Base-by-base conservation (phyloP, 2,329 filamentous ascomycete genomes). In the Stagonosporopsis cucurbitacearum region DNA sequence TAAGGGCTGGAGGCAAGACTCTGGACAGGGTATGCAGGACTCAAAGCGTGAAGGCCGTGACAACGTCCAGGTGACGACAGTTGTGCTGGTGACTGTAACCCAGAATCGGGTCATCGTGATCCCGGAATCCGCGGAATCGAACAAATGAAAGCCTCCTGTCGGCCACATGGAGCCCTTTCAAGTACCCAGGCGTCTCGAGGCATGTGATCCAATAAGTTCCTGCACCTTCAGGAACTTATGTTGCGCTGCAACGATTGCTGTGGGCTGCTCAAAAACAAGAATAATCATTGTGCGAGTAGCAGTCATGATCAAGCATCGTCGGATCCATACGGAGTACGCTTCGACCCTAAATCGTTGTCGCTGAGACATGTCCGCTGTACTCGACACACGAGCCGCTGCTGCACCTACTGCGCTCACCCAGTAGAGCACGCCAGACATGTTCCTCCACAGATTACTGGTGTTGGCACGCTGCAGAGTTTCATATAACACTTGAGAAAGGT, bases 351-450 rank as follows among this genome's bases (percentile, higher is more conserved):
- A 32, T 6, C 23, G 50, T 9, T 57, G 45, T 23, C 42, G 47
- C 13, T 55, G 51, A 8, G 54, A 25, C 41, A 63, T 63, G 28
- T 64, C 53, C 20, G 63, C 47, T 3, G 59, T 35, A 3, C 45
- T 37, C 19, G 60, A 54, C 7, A 57, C 59, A 7, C 71, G 64
- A 35, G 69, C 64, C 17, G 71, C 72, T 11, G 68, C 71, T 4
- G 67, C 66, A 19, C 71, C 74, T 12, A 75, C 68, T 2, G 62
- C 50, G 17, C 64, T 59, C 12, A 71, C 65, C 72, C 71, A 76
- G 55, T 74, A 74, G 17, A 74, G 63, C 5, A 73, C 68, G 6
- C 72, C 73, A 15, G 65, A 59, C 68, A 75, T 70, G 41, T 68
- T 57, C 40, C 61, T 58, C 73, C 74, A 74, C 4, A 72, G 19